Base-by-base conservation (phyloP, 192 early-diverging fungal genomes). In the Dissophora ornata region DNA sequence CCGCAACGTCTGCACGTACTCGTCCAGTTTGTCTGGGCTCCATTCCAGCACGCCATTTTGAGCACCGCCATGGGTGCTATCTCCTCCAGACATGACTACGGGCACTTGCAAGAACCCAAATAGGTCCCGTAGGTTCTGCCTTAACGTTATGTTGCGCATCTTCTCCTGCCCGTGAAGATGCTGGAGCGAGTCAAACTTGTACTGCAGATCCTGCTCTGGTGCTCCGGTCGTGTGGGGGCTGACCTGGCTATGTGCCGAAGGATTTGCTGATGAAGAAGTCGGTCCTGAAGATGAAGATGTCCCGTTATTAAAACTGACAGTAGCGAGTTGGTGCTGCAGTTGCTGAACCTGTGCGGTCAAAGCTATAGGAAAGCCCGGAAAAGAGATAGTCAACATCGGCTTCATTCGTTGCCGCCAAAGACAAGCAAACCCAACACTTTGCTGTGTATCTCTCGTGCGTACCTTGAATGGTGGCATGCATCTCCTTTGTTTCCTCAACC, bases 1-100 rank as follows among this genome's bases (percentile, higher is more conserved):
- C 18, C 73, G 49, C 5, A 77, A 28, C n/a, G 52, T 54, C 29
- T 77, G 73, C 21, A 77, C 73, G 40, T 77, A 77, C 7, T 77
- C 73, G 19, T 77, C 73, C 30, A 77, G 24, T 33, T 30, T 67
- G 2, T 67, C 64, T 0, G 57, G 4, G 32, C 26, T 67, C 52
- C 40, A 67, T 13, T 77, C 73, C 25, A 50, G 16, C 18, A 33
- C 11, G 47, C 45, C 22, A 12, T 62, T 32, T 1, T n/a, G n/a
- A n/a, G n/a, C n/a, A n/a, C n/a, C n/a, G n/a, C n/a, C n/a, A n/a
- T n/a, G n/a, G n/a, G 8, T 26, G 0, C 54, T 44, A 1, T 47
- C 48, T 28, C 9, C 3, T 10, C 18, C 34, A 13, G 45, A 19
- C 13, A 46, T 3, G 2, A 22, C 34, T 11, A 77, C 64, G 16